Conservation (phyloP, 306 rosid species). For the Sophora flavescens region DNA sequence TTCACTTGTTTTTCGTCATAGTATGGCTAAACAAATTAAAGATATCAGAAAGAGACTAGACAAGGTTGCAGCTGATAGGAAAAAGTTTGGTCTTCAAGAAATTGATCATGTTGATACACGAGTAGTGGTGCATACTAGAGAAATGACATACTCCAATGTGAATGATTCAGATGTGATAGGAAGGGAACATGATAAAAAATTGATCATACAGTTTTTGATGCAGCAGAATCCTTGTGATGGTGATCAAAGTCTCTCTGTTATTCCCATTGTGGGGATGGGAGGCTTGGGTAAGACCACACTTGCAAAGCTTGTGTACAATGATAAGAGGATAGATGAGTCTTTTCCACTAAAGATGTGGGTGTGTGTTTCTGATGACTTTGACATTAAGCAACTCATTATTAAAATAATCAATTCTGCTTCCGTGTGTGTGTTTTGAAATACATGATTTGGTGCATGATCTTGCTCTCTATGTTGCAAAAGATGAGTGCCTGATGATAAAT, state of each 20-base stretch:
- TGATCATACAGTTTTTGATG: background rate
- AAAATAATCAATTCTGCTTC: background rate
- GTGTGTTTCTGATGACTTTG: background rate
- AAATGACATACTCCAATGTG: too few relatives aligned
- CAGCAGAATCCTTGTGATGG: background rate
- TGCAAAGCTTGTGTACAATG: background rate
- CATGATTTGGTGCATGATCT: constrained; percentile 4
- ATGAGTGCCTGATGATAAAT: background rate
- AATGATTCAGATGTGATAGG: background rate
- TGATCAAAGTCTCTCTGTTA: background rate
- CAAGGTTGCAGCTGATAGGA: too few relatives aligned
- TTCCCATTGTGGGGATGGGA: constrained; percentile 15
- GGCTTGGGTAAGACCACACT: background rate
- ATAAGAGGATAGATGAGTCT: background rate
- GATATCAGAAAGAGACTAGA: background rate
- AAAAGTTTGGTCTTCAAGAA: background rate
- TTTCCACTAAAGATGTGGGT: background rate
- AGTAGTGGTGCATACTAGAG: too few relatives aligned
- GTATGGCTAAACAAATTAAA: background rate
- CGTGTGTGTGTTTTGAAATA: background rate
- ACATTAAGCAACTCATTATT: too few relatives aligned
- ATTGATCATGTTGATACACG: too few relatives aligned
- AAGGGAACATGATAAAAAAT: background rate
- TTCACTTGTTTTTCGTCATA: background rate
- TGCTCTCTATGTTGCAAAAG: background rate